These are phyloP conservation scores for Chaetomidium leptoderma DNA, from an alignment of 495 filamentous ascomycete species.

Conservation along the genomic window DNA sequence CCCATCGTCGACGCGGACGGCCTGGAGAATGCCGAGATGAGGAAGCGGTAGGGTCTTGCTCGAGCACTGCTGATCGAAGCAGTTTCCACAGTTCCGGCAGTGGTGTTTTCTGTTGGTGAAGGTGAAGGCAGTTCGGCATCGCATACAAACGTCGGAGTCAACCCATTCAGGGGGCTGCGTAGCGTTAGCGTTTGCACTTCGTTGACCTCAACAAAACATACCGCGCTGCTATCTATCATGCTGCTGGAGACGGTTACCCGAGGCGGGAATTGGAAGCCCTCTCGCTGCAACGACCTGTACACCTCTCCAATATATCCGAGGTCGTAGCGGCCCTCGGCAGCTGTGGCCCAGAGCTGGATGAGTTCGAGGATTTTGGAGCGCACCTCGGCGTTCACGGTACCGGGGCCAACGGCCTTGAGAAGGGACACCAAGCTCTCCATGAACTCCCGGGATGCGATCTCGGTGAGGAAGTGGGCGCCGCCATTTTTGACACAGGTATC, in stretches of 20 bases:
- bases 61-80: conserved; percentile 91
- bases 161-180: conserved; percentile 90
- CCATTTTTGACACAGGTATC: conserved; percentile 99
- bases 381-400: conserved; percentile 76
- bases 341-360: conserved; percentile 89
- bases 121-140: conserved; percentile 89
- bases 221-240: conserved; percentile 95
- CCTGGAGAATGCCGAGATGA: conserved; percentile 84
- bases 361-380: conserved; percentile 86
- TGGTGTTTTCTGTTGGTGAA: conserved; percentile 98
- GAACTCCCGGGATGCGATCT: conserved; percentile 94
- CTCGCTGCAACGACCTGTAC: conserved; percentile 72
- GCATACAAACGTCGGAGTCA: conserved; percentile 98
- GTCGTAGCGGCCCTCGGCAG: conserved; percentile 79
- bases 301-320: conserved; percentile 82
- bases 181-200: conserved; percentile 10
- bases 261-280: conserved; percentile 87
- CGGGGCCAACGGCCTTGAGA: conserved; percentile 70
- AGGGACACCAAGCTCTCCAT: conserved; percentile 95
- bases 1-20: conserved; percentile 95
- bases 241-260: conserved; percentile 80
- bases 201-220: conserved; percentile 47
- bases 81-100: conserved; percentile 94
- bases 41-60: conserved; percentile 84
- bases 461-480: conserved; percentile 88